Evolutionary conservation across 2,329 filamentous ascomycete genomes (phyloP), one percentile per base, ranked within the genome.

Genomic region (Phyllosticta capitalensis): DNA sequence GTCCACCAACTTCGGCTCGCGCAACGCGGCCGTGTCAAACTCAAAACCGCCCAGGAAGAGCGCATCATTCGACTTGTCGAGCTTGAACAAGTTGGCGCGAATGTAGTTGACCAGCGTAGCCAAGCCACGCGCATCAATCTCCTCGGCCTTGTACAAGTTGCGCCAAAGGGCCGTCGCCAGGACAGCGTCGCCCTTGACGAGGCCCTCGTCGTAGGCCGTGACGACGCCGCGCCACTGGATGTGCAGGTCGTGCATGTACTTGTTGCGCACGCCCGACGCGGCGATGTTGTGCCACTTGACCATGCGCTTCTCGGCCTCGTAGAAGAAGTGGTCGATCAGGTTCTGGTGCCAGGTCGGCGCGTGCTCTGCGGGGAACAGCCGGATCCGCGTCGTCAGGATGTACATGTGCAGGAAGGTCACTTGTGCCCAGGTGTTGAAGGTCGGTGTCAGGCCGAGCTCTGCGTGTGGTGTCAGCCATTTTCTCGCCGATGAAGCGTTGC

Each of bases 351-450:
- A 96, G 60, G 84, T 82, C 62, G 83, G 81, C 65, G 88, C 85
- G 65, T 83, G 79, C 21, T 86, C 82, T 58, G 80, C 77, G 21
- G 89, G 86, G 66, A 96, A 83, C 72, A 86, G 86, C 64, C 94
- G 88, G 66, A 96, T 78, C 60, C 92, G 88, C 53, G 89, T 88
- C 59, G 89, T 88, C 61, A 97, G 75, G 61, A 96, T 82, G 79
- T 96, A 97, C 82, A 99, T 88, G 78, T 99, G 92, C 61, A 99
- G 82, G 81, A 96, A 95, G 38, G 92, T 94, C 52, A 97, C 87
- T 74, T 97, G 92, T 20, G 91, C 89, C 94, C 94, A 99, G 60
- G 89, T 92, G 70, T 87, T 92, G 74, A 99, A 99, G 0, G 91
- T 97, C 0, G 91, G 89, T 30, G 83, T 80, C 19, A 99, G 83